Conservation (phyloP, 2,329 filamentous ascomycete genomes). For the Penicillium sp. region DNA sequence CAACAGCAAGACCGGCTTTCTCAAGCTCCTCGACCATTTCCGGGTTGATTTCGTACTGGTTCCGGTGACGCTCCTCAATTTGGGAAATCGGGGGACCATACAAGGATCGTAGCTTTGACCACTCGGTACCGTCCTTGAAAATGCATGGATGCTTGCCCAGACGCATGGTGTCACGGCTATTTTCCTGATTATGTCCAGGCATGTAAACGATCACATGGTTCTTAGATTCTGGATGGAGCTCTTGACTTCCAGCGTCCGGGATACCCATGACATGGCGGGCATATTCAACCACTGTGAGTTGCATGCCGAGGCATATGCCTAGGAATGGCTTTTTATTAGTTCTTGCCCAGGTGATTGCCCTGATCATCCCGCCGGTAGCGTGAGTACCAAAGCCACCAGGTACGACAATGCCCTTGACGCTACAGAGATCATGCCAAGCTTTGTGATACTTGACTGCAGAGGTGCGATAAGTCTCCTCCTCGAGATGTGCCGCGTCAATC, state of each 20-base stretch:
- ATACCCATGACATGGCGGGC: slow-evolving; percentile 67
- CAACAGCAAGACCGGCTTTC: slow-evolving; percentile 61
- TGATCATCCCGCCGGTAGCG: slow-evolving; percentile 83
- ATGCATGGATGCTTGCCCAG: slow-evolving; percentile 64
- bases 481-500: slow-evolving; percentile 78
- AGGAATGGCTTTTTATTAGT: slow-evolving; percentile 72
- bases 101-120: slow-evolving; percentile 66
- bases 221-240: slow-evolving; percentile 49
- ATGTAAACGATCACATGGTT: slow-evolving; percentile 77
- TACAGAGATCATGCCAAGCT: slow-evolving; percentile 72
- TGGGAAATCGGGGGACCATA: slow-evolving; percentile 51
- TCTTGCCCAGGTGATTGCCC: slow-evolving; percentile 76
- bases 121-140: slow-evolving; percentile 68
- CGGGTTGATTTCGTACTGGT: slow-evolving; percentile 86
- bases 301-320: slow-evolving; percentile 86
- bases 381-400: slow-evolving; percentile 72
- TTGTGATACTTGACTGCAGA: slow-evolving; percentile 70
- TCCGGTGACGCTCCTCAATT: slow-evolving; percentile 69
- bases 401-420: slow-evolving; percentile 47
- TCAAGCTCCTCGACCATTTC: slow-evolving; percentile 61
- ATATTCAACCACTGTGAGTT: slow-evolving; percentile 83
- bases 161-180: slow-evolving; percentile 78
- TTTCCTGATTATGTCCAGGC: slow-evolving; percentile 73
- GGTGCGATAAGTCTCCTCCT: slow-evolving; percentile 52
- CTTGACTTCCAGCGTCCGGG: slow-evolving; percentile 47